Evolutionary conservation across 192 early-diverging fungal species (phyloP), one percentile per base, ranked within the genome.

Genomic region (Kappamyces sp.): DNA sequence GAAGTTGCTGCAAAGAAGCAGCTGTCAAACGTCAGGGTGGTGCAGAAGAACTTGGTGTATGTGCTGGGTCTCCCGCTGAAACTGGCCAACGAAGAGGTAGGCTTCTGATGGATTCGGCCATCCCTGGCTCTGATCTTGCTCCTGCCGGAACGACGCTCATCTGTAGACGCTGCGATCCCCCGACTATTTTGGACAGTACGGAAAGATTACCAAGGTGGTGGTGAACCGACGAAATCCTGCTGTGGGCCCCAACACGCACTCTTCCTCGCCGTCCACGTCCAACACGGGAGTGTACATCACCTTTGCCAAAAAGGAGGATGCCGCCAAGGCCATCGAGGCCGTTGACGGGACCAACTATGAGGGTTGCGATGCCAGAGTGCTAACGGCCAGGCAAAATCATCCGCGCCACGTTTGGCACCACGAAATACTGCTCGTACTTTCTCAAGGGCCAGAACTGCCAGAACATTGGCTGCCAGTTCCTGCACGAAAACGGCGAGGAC

Each of bases 181-280:
- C 50, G 92, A 98, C 34, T 95, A 94, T 67, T 98, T 99, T 84
- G 95, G 95, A 10, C 93, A 98, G 73, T 99, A 90, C 73, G 97
- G 97, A 50, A 95, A 92, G 64, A 93, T 99, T 58, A 78, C 82
- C 55, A 88, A 92, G 64, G 84, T 97, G n/a, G 89, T 94, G 8
- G 82, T 99, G 53, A 96, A 93, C 64, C 80, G 90, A 43, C 83
- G 74, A 13, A 73, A 67, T n/a, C 67, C 71, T 51, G 70, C 59
- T 33, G 69, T 71, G 46, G 88, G 52, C 70, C 85, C 68, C 63
- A 70, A 80, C 9, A 62, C 83, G 6, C 60, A 77, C 36, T 62
- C 70, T 5, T 51, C 70, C 39, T 60, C 70, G 39, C 61, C 73
- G 34, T 62, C 55, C 33, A 49, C 47, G n/a, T 36, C 43, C 31